Conservation (phyloP, 495 filamentous ascomycete species). For the Penicillium cosmopolitanum region DNA sequence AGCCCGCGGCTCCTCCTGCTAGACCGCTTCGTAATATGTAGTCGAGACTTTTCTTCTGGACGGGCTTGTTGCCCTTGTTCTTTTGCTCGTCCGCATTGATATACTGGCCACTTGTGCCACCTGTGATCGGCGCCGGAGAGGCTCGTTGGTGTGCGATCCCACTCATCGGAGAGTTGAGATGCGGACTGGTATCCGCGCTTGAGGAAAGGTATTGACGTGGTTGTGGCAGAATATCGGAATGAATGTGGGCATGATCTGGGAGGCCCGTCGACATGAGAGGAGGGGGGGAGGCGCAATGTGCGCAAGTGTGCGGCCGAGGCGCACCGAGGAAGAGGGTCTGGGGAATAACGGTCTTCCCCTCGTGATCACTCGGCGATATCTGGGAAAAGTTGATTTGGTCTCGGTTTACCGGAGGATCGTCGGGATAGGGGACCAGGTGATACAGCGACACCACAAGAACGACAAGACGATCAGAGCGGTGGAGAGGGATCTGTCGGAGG, state of each 20-base stretch:
- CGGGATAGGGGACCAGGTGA: constrained; percentile 12
- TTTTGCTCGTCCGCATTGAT: constrained; percentile 19
- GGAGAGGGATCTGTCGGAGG: not conserved
- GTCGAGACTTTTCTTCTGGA: constrained; percentile 73
- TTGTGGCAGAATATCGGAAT: constrained; percentile 14
- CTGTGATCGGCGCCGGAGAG: constrained; percentile 29
- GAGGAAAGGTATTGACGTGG: constrained; percentile 10
- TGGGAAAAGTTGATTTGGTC: constrained; percentile 30
- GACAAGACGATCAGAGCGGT: not conserved
- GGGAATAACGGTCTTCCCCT: constrained; percentile 28
- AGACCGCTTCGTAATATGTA: constrained; percentile 81
- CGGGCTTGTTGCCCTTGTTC: constrained; percentile 36
- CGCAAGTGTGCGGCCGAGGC: constrained; percentile 24
- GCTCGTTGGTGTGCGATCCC: constrained; percentile 33
- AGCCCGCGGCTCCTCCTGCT: constrained; percentile 87
- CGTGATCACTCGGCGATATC: constrained; percentile 37
- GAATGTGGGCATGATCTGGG: constrained; percentile 36
- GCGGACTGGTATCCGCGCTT: constrained; percentile 25
- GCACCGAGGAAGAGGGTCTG: constrained; percentile 23
- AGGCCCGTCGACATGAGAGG: constrained; percentile 35
- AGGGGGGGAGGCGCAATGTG: constrained; percentile 4
- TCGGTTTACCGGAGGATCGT: constrained; percentile 41
- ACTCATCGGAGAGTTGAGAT: constrained; percentile 39
- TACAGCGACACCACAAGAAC: not conserved
- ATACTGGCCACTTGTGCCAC: constrained; percentile 19